phyloP scores from a whole-genome alignment of 495 filamentous ascomycete species.

The Penicillium manginii region DNA sequence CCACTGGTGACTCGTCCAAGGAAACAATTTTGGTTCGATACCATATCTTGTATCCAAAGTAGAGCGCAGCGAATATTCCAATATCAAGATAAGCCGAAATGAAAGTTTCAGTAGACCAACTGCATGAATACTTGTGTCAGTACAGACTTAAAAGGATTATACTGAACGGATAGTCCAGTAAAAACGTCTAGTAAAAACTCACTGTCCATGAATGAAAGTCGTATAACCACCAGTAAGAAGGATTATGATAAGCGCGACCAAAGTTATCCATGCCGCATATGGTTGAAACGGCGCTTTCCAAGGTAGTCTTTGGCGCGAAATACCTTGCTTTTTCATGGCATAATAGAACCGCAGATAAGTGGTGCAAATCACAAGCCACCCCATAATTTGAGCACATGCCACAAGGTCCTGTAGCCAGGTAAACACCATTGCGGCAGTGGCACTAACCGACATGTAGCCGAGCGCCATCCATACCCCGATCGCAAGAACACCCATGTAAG shows the following conservation, averaged over 20 bases:
- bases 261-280: constrained; percentile 47
- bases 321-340: constrained; percentile 50
- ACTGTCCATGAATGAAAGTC: constrained; percentile 48
- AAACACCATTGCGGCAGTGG: constrained; percentile 25
- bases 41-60: constrained; percentile 54
- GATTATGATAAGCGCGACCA: constrained; percentile 48
- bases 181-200: background rate
- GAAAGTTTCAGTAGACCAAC: constrained; percentile 29
- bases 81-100: constrained; percentile 44
- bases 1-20: constrained; percentile 52
- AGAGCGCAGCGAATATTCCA: constrained; percentile 51
- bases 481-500: constrained; percentile 34
- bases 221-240: constrained; percentile 59
- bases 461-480: constrained; percentile 24
- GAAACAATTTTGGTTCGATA: constrained; percentile 54
- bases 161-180: background rate
- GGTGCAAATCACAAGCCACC: constrained; percentile 56
- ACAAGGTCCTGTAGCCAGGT: constrained; percentile 58
- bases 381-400: constrained; percentile 53
- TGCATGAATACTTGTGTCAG: background rate
- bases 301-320: constrained; percentile 44
- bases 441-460: constrained; percentile 28
- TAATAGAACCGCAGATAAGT: constrained; percentile 60
- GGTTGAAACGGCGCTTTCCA: constrained; percentile 54
- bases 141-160: background rate